Conservation (phyloP, 306 rosid species). For the Quercus glauca region DNA sequence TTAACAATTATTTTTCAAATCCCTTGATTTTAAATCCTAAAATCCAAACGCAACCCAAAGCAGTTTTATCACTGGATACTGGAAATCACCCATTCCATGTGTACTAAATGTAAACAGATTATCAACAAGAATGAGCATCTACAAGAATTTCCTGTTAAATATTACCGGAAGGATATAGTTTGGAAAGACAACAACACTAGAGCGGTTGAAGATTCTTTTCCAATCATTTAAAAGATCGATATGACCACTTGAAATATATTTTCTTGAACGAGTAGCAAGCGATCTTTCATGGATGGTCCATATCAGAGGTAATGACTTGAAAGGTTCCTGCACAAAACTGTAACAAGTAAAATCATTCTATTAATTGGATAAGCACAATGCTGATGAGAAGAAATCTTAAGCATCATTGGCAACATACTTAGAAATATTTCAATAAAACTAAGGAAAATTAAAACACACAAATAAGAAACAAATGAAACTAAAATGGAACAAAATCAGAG, state of each 20-base stretch:
- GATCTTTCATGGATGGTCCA: constrained; percentile 81
- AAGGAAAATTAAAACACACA: neutral
- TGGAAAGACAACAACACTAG: constrained; percentile 90
- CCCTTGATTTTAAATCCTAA: too few species aligned
- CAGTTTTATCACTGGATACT: neutral
- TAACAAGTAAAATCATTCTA: constrained; percentile 57
- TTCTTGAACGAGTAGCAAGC: constrained; percentile 70
- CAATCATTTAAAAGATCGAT: constrained; percentile 78
- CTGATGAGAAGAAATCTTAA: constrained; percentile 8
- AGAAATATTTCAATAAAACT: neutral
- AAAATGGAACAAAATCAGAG: neutral
- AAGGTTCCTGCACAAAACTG: constrained; percentile 98
- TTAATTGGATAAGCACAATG: constrained; percentile 30
- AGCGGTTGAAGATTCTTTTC: constrained; percentile 83
- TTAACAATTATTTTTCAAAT: too few species aligned
- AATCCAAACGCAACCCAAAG: neutral
- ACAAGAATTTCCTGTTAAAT: constrained; percentile 18
- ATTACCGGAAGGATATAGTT: constrained; percentile 89
- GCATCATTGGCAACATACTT: neutral
- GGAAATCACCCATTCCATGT: neutral
- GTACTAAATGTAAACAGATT: neutral
- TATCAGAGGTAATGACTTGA: constrained; percentile 81
- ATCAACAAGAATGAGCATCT: constrained; percentile 7
- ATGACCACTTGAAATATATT: constrained; percentile 49
- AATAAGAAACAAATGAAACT: neutral